Evolutionary conservation across 768 basidiomycete genomes (phyloP).

Genomic region (Chalciporus piperatus): DNA sequence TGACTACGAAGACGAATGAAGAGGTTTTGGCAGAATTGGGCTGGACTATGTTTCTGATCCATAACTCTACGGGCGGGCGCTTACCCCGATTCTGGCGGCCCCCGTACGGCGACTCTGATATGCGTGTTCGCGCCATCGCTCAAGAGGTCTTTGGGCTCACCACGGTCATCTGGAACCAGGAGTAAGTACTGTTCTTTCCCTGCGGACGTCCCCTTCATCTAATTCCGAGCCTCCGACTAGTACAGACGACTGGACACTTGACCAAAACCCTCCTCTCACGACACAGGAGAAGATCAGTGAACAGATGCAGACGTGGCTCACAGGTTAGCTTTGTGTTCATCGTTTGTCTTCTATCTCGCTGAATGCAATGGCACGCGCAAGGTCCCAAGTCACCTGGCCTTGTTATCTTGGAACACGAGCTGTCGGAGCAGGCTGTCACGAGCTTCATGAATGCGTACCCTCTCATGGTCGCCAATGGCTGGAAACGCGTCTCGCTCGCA

Average conservation of each 20-base stretch:
- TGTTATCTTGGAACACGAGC: constrained; percentile 83
- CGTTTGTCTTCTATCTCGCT: background rate
- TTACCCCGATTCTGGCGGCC: constrained; percentile 84
- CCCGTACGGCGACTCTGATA: constrained; percentile 82
- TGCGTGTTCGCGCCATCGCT: constrained; percentile 82
- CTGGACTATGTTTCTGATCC: constrained; percentile 77
- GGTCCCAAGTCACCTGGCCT: constrained; percentile 78
- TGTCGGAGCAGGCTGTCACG: constrained; percentile 53
- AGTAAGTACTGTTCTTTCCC: constrained; percentile 44
- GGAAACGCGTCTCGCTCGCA: constrained; percentile 63
- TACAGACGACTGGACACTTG: constrained; percentile 74
- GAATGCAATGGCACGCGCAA: constrained; percentile 6
- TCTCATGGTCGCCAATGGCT: constrained; percentile 61
- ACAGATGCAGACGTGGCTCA: constrained; percentile 55
- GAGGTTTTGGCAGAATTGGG: constrained; percentile 71
- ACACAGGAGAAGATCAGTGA: constrained; percentile 46
- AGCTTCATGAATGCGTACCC: constrained; percentile 69
- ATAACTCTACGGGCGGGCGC: constrained; percentile 76
- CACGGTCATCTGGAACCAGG: constrained; percentile 90
- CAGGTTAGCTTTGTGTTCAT: constrained; percentile 34
- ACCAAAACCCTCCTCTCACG: constrained; percentile 35
- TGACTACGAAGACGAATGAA: constrained; percentile 72
- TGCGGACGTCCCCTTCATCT: background rate
- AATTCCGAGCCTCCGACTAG: constrained; percentile 34
- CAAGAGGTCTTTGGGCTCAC: constrained; percentile 80